Conservation (phyloP, 1,284 basidiomycete species). For the Athelia psychrophila region DNA sequence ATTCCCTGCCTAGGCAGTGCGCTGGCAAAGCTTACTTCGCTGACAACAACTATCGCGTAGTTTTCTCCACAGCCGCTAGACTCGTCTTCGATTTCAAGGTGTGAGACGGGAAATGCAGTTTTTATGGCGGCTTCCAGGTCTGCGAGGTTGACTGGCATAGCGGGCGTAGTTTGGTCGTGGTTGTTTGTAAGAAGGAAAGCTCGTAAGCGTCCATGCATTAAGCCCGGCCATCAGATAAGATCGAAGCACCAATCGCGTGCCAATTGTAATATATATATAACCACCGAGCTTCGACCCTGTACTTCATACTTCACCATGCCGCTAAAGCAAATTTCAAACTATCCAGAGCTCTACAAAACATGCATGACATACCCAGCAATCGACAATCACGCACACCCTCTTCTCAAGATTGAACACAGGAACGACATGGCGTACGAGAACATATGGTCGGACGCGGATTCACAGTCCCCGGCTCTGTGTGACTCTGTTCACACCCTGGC, state of each 20-base stretch:
- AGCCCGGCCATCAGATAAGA: neutral
- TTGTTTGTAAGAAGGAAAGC: neutral
- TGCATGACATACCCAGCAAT: conserved; percentile 46
- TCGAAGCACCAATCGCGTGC: neutral
- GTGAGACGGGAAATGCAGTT: conserved; percentile 52
- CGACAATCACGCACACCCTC: conserved; percentile 76
- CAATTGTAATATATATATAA: no score
- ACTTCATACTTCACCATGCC: neutral
- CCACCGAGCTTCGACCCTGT: neutral
- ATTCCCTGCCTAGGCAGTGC: neutral
- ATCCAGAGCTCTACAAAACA: conserved; percentile 25
- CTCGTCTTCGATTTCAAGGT: conserved; percentile 70
- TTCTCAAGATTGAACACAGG: conserved; percentile 48
- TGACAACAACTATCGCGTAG: conserved; percentile 72
- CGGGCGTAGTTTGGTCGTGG: conserved; percentile 6
- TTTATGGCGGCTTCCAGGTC: conserved; percentile 62
- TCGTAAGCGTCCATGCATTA: neutral
- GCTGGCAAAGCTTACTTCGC: conserved; percentile 46
- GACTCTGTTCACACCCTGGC: conserved; percentile 58
- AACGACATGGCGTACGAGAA: conserved; percentile 54
- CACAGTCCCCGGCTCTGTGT: conserved; percentile 40
- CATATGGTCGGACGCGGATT: conserved; percentile 61
- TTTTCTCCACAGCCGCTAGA: conserved; percentile 79
- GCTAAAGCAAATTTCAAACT: conserved; percentile 25
- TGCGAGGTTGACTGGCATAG: conserved; percentile 57